Conservation (phyloP, 768 basidiomycete species). For the Vishniacozyma victoriae region DNA sequence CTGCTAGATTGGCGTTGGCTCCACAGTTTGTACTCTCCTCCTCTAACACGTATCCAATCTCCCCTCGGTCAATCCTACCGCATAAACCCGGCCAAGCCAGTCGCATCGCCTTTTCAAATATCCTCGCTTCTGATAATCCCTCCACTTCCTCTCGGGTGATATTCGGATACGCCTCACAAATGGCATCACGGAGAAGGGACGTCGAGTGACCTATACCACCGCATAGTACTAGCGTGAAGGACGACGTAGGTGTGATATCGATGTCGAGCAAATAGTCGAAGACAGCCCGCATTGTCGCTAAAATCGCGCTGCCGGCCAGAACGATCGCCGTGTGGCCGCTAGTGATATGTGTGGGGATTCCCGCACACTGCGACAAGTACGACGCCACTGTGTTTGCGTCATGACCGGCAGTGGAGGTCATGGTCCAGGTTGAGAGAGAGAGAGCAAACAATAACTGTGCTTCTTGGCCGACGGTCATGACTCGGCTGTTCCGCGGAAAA, state of each 20-base stretch:
- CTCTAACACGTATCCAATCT: constrained; percentile 6
- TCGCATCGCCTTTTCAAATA: not conserved
- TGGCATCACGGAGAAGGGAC: constrained; percentile 5
- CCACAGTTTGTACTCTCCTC: constrained; percentile 15
- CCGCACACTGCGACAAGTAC: too few relatives aligned
- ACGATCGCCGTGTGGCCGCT: constrained; percentile 2
- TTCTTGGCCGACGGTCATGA: too few relatives aligned
- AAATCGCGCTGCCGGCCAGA: constrained; percentile 6
- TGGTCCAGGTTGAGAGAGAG: too few relatives aligned
- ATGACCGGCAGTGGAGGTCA: too few relatives aligned
- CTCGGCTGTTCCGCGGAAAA: too few relatives aligned
- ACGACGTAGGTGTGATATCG: not conserved
- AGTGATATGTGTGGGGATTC: too few relatives aligned
- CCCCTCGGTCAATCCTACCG: not conserved
- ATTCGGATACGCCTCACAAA: not conserved
- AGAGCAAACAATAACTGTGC: too few relatives aligned
- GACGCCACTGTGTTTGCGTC: too few relatives aligned
- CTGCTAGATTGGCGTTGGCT: constrained; percentile 5
- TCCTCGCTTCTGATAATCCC: not conserved
- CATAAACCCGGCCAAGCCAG: constrained; percentile 6
- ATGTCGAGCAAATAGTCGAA: too few relatives aligned
- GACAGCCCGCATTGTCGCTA: not conserved
- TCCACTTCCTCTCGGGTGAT: not conserved
- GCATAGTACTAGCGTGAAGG: constrained; percentile 3
- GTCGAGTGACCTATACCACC: constrained; percentile 18